Base-by-base conservation (phyloP, 306 rosid species). In the Dalbergia cultrata region DNA sequence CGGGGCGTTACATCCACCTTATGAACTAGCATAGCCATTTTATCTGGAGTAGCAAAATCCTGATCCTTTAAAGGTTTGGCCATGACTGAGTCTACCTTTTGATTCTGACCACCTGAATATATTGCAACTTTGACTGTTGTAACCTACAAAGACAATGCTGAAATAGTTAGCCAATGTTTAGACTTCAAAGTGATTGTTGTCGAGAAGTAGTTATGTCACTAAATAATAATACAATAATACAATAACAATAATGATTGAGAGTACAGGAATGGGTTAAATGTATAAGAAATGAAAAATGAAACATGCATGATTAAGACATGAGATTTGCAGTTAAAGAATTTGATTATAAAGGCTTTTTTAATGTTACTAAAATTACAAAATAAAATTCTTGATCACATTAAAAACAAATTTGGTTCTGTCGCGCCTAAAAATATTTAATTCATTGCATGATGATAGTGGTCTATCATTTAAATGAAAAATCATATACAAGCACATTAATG, bases 1-100 rank as follows among this genome's bases (percentile, higher is more conserved):
- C n/a, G n/a, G n/a, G n/a, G n/a, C n/a, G n/a, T n/a, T n/a, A n/a
- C n/a, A n/a, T n/a, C n/a, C n/a, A n/a, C n/a, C n/a, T n/a, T n/a
- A n/a, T 90, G 92, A 86, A 87, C 89, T 82, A 93, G 89, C 89
- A 91, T 98, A 21, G 96, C 94, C 80, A 95, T 98, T 82, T 93
- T 93, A 81, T 95, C 99, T 4, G 97, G 98, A 79, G 90, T 88
- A 75, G 99, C 98, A 83, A 95, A 95, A 70, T 98, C 99, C 85
- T 93, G 99, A 75, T 87, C 92, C 85, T 86, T 93, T 43, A 95
- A 83, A 76, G 98, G 97, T 86, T 88, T 95, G 83, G 95, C 82
- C 93, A 91, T 86, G 78, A 22, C 86, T 12, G 94, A 89, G 63
- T 91, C 97, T 37, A 67, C 86, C 88, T 88, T 95, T 77, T 83